Evolutionary conservation across 176 grass and related monocot species (phyloP), one percentile per base, ranked within the genome.

Genomic region (Calamus simplicifolius): DNA sequence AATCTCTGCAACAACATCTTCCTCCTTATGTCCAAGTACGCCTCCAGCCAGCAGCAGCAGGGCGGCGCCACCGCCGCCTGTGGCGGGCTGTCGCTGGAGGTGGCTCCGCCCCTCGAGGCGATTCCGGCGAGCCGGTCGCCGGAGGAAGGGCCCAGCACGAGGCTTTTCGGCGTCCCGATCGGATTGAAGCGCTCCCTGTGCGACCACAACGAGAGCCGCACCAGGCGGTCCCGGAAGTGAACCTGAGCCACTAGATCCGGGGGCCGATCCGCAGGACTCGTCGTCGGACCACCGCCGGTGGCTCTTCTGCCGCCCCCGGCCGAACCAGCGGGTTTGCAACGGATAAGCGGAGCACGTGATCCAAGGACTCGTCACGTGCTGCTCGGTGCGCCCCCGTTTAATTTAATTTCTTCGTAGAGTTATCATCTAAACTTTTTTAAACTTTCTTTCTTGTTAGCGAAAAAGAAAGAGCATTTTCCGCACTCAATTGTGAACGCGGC

Each of bases 81-180:
- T 6, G 74, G 31, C 19, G 28, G 17, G 48, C n/a, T 56, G 3
- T 19, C 25, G 43, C 16, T 10, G 2, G 4, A 26, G 27, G n/a
- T 3, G 14, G 0, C 55, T 18, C 43, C 31, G 25, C 38, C 43
- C 30, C 56, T 19, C 8, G 56, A 58, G 1, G 1, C 29, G 19
- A 14, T 14, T 15, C 19, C 21, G 19, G 6, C 1, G 68, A 58
- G 17, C 56, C 3, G 6, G 74, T 71, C 5, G 57, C 57, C 21
- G 29, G 65, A 64, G 25, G 48, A 18, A 29, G 59, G 16, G 29
- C 60, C 25, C 5, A 75, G 70, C 67, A 72, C 81, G 38, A 75
- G 66, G 81, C 79, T 85, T 18, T 89, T 89, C 25, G 85, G 89
- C 59, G 78, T 75, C 48, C 63, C 89, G n/a, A 95, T 95, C 51